Evolutionary conservation across 768 basidiomycete species (phyloP).

Genomic region (Mycena filopes): DNA sequence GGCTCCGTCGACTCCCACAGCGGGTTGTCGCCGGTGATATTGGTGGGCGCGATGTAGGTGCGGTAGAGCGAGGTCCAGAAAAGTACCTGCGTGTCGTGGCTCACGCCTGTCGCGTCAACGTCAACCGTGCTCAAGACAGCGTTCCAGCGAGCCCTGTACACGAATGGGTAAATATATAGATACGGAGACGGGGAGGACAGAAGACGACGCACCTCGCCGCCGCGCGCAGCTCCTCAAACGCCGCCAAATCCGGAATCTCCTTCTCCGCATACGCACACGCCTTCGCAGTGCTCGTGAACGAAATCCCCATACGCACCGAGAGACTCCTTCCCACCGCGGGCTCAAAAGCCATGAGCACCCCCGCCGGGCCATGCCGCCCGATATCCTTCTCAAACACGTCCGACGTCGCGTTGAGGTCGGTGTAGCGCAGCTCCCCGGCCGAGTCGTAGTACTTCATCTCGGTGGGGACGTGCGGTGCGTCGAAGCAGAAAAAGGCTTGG

Average conservation of each 20-base stretch:
- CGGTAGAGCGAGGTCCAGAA: conserved; percentile 36
- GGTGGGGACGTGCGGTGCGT: conserved; percentile 9
- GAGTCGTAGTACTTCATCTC: conserved; percentile 18
- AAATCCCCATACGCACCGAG: conserved; percentile 53
- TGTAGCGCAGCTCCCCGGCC: conserved; percentile 1
- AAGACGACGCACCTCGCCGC: conserved; percentile 20
- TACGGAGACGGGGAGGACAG: too few relatives aligned
- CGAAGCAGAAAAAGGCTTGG: conserved; percentile 24
- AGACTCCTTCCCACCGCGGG: conserved; percentile 38
- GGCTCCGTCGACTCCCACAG: conserved; percentile 38
- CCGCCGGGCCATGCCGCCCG: conserved; percentile 5
- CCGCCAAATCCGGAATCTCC: conserved; percentile 40
- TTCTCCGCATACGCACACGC: conserved; percentile 55
- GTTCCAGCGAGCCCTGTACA: conserved; percentile 27
- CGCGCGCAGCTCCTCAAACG: conserved; percentile 15
- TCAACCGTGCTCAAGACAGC: conserved; percentile 25
- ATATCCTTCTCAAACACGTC: conserved; percentile 2
- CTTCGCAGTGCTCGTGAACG: conserved; percentile 52
- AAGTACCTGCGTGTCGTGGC: conserved; percentile 11
- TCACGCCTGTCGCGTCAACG: conserved; percentile 27
- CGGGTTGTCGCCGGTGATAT: conserved; percentile 41
- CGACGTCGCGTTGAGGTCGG: neutral
- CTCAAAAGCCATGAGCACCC: conserved; percentile 33
- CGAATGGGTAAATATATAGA: neutral
- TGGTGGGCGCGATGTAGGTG: conserved; percentile 36